A percentile compares a stretch with the other conserved stretches of the same genome.
phyloP scores from a whole-genome alignment of 208 protist species.

The Trypanosoma scelopori region DNA sequence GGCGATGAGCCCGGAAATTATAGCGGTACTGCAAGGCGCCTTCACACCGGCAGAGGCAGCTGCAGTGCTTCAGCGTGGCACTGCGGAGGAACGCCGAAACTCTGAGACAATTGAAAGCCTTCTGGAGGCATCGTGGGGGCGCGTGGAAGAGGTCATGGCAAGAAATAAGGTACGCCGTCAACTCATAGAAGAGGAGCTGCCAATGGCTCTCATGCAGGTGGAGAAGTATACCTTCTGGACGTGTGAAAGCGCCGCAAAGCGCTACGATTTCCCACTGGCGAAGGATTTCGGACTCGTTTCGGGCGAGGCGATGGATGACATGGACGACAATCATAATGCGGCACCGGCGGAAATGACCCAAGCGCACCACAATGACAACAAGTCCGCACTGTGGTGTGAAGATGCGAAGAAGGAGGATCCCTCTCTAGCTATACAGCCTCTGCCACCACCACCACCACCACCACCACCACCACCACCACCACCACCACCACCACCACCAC shows the following conservation, averaged over 20 bases:
- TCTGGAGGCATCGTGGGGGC: constrained; percentile 46
- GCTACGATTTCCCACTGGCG: constrained; percentile 37
- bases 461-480: too few species aligned
- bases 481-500: too few species aligned
- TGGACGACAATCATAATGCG: neutral
- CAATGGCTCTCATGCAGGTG: constrained; percentile 25
- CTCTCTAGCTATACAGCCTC: neutral
- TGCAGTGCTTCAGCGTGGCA: constrained; percentile 7
- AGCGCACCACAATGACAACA: neutral
- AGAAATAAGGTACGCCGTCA: constrained; percentile 49
- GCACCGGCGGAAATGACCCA: neutral
- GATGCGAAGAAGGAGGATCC: neutral
- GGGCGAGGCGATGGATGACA: neutral
- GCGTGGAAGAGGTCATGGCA: constrained; percentile 51
- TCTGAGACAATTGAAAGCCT: constrained; percentile 33
- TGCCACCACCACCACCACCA: neutral
- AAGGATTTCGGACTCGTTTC: constrained; percentile 26
- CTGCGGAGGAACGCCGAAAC: constrained; percentile 26
- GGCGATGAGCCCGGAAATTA: neutral
- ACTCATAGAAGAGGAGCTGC: constrained; percentile 28
- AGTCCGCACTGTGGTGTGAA: neutral
- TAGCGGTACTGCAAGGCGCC: constrained; percentile 29
- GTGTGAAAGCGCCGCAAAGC: constrained; percentile 33
- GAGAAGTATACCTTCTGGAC: constrained; percentile 59
- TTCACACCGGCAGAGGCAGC: constrained; percentile 41